phyloP scores from a whole-genome alignment of 73 alveolate species.

The Blepharisma stoltei region DNA sequence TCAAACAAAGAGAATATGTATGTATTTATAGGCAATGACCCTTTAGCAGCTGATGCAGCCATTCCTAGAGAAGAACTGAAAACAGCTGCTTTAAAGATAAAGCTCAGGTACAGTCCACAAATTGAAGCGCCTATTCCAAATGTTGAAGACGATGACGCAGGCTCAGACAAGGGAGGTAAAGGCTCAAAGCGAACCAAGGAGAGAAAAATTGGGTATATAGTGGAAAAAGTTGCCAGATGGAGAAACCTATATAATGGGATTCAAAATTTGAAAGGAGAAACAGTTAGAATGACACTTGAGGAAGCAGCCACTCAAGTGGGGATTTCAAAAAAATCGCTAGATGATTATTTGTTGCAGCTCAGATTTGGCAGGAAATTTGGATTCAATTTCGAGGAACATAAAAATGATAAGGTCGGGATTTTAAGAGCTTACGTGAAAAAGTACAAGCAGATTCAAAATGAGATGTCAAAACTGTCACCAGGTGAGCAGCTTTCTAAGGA shows the following conservation, averaged over 20 bases:
- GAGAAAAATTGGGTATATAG: conserved; percentile 93
- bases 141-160: conserved; percentile 1
- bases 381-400: conserved; percentile 94
- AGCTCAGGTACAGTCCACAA: neutral
- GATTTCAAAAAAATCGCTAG: conserved; percentile 87
- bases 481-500: neutral
- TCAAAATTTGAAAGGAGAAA: conserved; percentile 63
- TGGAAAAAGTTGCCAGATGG: conserved; percentile 96
- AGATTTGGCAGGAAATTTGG: conserved; percentile 87
- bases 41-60: too few species aligned
- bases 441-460: conserved; percentile 36
- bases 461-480: neutral
- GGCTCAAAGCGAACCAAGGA: conserved; percentile 82
- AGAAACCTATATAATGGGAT: conserved; percentile 93
- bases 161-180: conserved; percentile 35
- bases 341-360: conserved; percentile 75
- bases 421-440: conserved; percentile 90
- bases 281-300: conserved; percentile 68
- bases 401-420: conserved; percentile 93
- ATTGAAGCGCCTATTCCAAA: neutral
- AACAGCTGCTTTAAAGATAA: neutral
- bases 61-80: conserved; percentile 9
- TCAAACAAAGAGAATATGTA: too few species aligned
- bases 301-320: conserved; percentile 92
- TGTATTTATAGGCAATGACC: too few species aligned